These are phyloP conservation scores for Sarocladiaceae sp. DNA, from an alignment of 2,329 filamentous ascomycete species.

Conservation along the genomic window DNA sequence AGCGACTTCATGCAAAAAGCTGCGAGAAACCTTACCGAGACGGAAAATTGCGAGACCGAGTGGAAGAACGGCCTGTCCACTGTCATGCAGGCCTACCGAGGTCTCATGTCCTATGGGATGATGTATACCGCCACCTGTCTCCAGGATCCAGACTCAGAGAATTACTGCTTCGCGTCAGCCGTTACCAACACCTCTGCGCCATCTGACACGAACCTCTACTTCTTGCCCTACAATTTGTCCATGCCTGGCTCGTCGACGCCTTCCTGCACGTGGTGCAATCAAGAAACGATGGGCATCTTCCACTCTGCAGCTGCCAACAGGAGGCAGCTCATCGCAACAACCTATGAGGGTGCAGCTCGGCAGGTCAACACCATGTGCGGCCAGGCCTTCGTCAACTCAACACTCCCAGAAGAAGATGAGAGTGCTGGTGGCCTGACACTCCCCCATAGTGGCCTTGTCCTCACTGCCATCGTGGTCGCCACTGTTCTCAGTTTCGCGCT, in stretches of 20 bases:
- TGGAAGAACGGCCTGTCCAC: conserved; percentile 59
- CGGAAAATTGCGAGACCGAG: conserved; percentile 65
- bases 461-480: conserved; percentile 6
- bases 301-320: conserved; percentile 60
- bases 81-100: conserved; percentile 68
- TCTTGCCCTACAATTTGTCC: conserved; percentile 68
- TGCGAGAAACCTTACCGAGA: conserved; percentile 56
- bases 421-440: conserved; percentile 14
- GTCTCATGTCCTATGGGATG: conserved; percentile 69
- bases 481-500: neutral
- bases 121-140: conserved; percentile 79
- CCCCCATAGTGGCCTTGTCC: conserved; percentile 12
- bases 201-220: conserved; percentile 76
- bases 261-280: conserved; percentile 68
- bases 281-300: conserved; percentile 77
- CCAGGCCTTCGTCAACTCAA: conserved; percentile 48
- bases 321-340: conserved; percentile 58
- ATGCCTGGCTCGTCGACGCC: conserved; percentile 64
- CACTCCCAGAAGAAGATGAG: conserved; percentile 34
- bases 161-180: conserved; percentile 80
- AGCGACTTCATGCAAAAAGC: conserved; percentile 55
- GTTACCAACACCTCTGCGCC: conserved; percentile 67
- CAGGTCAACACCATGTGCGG: conserved; percentile 65
- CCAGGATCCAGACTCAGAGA: conserved; percentile 54
- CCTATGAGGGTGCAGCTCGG: conserved; percentile 65